Percentiles rank a stretch among this genome's conserved stretches.
These are phyloP conservation scores for Geranium brycei DNA, from an alignment of 345 rosid genomes.

Conservation along the genomic window DNA sequence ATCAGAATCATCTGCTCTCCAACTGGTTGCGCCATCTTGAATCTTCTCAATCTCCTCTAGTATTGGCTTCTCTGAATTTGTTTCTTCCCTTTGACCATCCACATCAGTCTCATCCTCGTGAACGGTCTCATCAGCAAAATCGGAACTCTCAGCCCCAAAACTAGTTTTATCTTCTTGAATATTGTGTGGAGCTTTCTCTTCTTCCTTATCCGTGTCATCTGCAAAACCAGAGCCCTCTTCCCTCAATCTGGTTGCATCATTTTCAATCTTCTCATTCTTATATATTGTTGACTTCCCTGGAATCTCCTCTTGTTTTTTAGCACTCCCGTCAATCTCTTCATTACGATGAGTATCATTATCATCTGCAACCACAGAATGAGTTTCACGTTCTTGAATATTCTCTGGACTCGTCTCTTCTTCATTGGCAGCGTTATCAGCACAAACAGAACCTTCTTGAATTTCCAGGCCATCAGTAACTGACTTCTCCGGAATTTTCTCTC, in stretches of 20 bases:
- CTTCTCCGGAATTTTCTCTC: too few relatives aligned
- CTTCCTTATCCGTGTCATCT: conserved; percentile 18
- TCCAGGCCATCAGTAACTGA: too few relatives aligned
- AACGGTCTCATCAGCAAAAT: conserved; percentile 2
- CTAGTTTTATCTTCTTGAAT: too few relatives aligned
- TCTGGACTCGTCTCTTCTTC: conserved; percentile 10
- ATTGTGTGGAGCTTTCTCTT: not conserved
- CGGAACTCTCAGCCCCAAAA: conserved; percentile 8
- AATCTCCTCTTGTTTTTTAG: too few relatives aligned
- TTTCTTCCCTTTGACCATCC: conserved; percentile 21
- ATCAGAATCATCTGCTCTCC: not conserved
- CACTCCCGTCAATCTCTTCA: conserved; percentile 64
- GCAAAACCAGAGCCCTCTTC: conserved; percentile 6
- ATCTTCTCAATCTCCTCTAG: conserved; percentile 19
- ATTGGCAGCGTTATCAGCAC: conserved; percentile 17
- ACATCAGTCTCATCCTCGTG: conserved; percentile 3
- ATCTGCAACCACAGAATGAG: conserved; percentile 56
- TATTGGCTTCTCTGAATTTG: conserved; percentile 14
- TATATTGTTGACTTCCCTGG: too few relatives aligned
- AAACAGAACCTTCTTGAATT: too few relatives aligned
- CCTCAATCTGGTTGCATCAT: conserved; percentile 11
- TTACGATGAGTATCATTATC: not conserved
- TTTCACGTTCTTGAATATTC: conserved; percentile 24
- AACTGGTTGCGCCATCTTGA: conserved; percentile 3
- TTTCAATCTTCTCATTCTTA: conserved; percentile 8